Evolutionary conservation across 305 asterid genomes (phyloP).

Genomic region (Petunia hybrid): DNA sequence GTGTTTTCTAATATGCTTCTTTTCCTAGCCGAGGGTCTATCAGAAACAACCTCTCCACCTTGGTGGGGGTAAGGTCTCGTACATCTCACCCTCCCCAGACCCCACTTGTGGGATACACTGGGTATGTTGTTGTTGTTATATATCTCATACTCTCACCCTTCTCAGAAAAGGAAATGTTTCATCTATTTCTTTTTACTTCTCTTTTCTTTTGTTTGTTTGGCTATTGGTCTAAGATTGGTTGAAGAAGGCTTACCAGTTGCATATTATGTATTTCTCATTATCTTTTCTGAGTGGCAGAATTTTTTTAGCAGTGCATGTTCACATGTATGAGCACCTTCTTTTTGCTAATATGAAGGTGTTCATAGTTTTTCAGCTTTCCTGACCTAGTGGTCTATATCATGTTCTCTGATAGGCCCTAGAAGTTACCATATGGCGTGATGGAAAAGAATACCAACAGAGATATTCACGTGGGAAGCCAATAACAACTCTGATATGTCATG

Average conservation of each 20-base stretch:
- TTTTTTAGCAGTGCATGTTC: not conserved
- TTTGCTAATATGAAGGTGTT: conserved; percentile 8
- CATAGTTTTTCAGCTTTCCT: conserved; percentile 22
- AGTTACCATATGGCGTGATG: conserved; percentile 94
- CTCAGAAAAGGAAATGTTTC: not conserved
- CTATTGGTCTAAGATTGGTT: not conserved
- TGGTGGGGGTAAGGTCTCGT: no score
- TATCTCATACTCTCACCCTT: no score
- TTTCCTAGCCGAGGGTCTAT: no score
- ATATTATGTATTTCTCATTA: not conserved
- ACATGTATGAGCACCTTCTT: not conserved
- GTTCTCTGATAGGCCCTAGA: conserved; percentile 64
- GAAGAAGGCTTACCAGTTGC: not conserved
- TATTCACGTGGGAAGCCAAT: conserved; percentile 90
- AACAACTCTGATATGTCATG: conserved; percentile 58
- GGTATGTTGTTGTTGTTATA: no score
- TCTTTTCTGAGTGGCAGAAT: conserved; percentile 5
- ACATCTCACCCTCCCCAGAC: no score
- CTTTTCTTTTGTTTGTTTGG: not conserved
- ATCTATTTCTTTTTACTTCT: not conserved
- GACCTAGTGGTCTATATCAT: conserved; percentile 21
- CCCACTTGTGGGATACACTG: no score
- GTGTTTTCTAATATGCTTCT: no score
- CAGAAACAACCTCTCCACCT: no score
- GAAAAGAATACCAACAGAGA: conserved; percentile 83